Base-by-base conservation (phyloP, 2,329 filamentous ascomycete genomes). In the Sordariomycetes sp. region DNA sequence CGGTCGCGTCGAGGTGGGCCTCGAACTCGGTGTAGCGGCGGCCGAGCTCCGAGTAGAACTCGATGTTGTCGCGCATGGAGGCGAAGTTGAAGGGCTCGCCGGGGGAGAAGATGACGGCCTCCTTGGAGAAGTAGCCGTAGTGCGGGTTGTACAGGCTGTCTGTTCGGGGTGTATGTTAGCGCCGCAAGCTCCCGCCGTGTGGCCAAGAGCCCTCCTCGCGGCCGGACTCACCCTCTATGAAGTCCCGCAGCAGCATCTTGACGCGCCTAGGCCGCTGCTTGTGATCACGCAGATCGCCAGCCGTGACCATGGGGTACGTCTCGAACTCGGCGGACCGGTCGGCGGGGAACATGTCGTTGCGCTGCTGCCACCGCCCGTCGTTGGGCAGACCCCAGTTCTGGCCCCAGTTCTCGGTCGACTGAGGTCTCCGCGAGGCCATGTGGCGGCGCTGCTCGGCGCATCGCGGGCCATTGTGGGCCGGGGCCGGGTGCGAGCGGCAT, bases 181-280 rank as follows among this genome's bases (percentile, higher is more conserved):
- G 3, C 20, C 46, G 16, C 37, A 28, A 25, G 24, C 46, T 58
- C 67, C 46, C 8, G 16, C 20, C 25, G 34, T 6, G 22, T 24
- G 40, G 16, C 18, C 18, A 46, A n/a, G 6, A 46, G 14, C 7
- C 3, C 46, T 24, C 18, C 20, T 22, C n/a, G 43, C n/a, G 3
- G 14, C 46, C 11, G 22, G 4, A 55, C 48, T 43, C 66, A 91
- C 89, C 92, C 71, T 99, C 94, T 68, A 99, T 94, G 69, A 99
- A 99, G 78, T 99, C 95, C 63, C 95, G 83, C 69, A 95, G 89
- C 67, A 97, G 76, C 94, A 99, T 99, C 81, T 96, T 97, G 64
- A 96, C 92, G 70, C 88, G 82, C 67, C 82, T 83, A 52, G 94
- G 94, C 67, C 94, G 79, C 68, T 96, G 87, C 57, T 76, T 85